These are phyloP conservation scores for Ophiostoma tasmaniense DNA, from an alignment of 2,329 filamentous ascomycete genomes.

Conservation along the genomic window DNA sequence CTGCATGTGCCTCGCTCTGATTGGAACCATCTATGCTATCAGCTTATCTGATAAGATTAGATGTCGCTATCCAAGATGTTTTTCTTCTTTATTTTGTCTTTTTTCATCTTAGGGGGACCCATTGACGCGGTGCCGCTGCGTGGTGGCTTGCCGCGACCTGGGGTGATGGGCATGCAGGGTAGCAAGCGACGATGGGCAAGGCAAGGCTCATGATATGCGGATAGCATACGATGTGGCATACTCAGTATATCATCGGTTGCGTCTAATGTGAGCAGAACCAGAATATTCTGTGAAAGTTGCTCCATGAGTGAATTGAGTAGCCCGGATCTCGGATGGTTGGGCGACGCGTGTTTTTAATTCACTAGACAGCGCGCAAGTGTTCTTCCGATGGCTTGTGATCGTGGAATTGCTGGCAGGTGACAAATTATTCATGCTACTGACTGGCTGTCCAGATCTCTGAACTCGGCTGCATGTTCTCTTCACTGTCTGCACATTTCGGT, in stretches of 20 bases:
- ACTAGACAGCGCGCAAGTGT: background rate
- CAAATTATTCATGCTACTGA: too few species aligned
- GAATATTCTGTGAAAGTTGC: background rate
- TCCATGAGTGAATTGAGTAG: background rate
- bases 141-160: background rate
- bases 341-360: background rate
- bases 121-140: background rate
- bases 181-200: background rate
- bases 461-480: too few species aligned
- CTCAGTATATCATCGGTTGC: background rate
- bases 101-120: background rate
- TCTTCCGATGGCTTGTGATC: background rate
- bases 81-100: background rate
- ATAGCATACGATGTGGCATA: background rate
- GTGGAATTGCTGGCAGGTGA: background rate
- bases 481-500: too few species aligned
- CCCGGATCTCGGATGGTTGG: background rate
- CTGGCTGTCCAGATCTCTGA: too few species aligned
- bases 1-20: background rate
- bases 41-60: slow-evolving; percentile 16
- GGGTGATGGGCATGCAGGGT: background rate
- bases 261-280: background rate
- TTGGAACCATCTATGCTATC: slow-evolving; percentile 13
- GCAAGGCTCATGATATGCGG: background rate
- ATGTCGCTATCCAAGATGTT: background rate